Evolutionary conservation across 768 basidiomycete genomes (phyloP).

Genomic region (Hypholoma sublateritium): DNA sequence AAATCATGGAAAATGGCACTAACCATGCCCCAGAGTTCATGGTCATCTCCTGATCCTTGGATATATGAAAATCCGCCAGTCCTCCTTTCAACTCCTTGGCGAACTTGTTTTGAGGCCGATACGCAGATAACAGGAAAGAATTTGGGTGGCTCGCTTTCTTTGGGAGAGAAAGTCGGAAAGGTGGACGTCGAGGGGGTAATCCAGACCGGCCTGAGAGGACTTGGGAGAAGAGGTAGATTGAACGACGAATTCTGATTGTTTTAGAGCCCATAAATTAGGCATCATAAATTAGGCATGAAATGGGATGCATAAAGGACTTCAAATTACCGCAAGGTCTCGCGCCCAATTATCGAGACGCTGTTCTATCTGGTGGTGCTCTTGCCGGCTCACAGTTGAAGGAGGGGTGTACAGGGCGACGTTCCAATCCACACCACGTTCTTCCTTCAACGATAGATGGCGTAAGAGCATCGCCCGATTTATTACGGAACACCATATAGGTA

Average conservation of each 20-base stretch:
- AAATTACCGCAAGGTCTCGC: conserved; percentile 57
- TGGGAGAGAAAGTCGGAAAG: conserved; percentile 39
- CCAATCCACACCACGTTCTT: conserved; percentile 38
- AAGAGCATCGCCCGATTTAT: conserved; percentile 64
- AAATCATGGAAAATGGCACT: conserved; percentile 4
- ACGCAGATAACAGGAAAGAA: conserved; percentile 77
- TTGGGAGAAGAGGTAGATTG: conserved; percentile 52
- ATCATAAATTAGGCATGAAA: neutral
- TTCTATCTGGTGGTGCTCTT: conserved; percentile 84
- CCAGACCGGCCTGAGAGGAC: conserved; percentile 85
- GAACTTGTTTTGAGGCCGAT: conserved; percentile 76
- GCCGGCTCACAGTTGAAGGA: conserved; percentile 60
- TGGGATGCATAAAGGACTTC: too few relatives aligned
- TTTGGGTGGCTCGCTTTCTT: conserved; percentile 15
- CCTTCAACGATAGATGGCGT: conserved; percentile 26
- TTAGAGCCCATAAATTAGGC: neutral
- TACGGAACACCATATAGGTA: conserved; percentile 94
- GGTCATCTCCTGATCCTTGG: conserved; percentile 94
- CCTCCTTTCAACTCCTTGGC: conserved; percentile 60
- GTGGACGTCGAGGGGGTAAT: conserved; percentile 69
- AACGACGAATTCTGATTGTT: conserved; percentile 67
- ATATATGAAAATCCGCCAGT: conserved; percentile 79
- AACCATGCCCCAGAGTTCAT: conserved; percentile 87
- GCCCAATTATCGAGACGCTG: conserved; percentile 67
- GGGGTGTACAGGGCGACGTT: conserved; percentile 68